Evolutionary conservation across 371 early-diverging fungal species (phyloP).

Genomic region (Funneliformis caledonium): DNA sequence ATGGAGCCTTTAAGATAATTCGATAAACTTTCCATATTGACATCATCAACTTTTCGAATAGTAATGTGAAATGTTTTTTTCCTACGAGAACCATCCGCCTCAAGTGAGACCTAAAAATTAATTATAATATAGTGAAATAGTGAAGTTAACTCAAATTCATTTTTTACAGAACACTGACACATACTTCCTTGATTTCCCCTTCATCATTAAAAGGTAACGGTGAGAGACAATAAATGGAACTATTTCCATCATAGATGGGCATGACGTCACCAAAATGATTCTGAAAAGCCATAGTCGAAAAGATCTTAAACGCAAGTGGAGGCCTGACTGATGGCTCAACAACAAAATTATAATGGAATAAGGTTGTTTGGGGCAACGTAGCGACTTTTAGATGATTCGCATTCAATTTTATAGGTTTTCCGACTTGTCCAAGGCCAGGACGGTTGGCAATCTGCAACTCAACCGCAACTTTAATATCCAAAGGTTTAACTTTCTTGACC

Average conservation of each 20-base stretch:
- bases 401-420: slow-evolving; percentile 39
- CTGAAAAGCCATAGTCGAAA: slow-evolving; percentile 9
- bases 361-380: neutral
- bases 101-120: neutral
- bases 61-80: slow-evolving; percentile 46
- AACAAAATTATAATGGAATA: slow-evolving; percentile 29
- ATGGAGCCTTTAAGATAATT: slow-evolving; percentile 55
- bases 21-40: slow-evolving; percentile 59
- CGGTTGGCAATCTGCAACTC: slow-evolving; percentile 24
- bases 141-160: neutral
- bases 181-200: neutral
- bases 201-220: slow-evolving; percentile 23
- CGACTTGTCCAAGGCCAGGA: slow-evolving; percentile 42
- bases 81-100: neutral
- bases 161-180: neutral
- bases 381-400: slow-evolving; percentile 47
- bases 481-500: neutral
- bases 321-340: neutral
- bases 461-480: neutral
- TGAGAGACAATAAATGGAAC: neutral
- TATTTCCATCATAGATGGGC: slow-evolving; percentile 25
- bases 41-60: slow-evolving; percentile 59
- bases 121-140: neutral
- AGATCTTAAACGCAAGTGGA: slow-evolving; percentile 1
- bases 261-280: neutral